Evolutionary conservation across 345 rosid species (phyloP).

Genomic region (Durio zibethinus): DNA sequence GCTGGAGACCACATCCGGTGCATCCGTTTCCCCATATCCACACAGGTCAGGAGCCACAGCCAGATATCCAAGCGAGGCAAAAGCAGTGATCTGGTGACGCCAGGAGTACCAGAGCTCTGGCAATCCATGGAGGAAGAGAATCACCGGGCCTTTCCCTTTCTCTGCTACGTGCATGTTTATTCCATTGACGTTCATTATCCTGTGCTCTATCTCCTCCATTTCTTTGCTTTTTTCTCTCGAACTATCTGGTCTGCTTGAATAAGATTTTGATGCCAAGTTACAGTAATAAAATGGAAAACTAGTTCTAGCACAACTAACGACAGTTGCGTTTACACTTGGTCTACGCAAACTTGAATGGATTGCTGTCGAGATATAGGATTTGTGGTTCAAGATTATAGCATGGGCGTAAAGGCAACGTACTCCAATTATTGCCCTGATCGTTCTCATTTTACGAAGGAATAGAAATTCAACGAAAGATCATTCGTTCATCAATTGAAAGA

Average conservation of each 20-base stretch:
- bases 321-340: background rate
- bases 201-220: slow-evolving; percentile 57
- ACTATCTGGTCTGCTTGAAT: background rate
- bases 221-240: background rate
- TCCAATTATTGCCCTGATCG: background rate
- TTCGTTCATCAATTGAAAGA: too few relatives aligned
- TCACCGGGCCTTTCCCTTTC: slow-evolving; percentile 51
- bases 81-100: slow-evolving; percentile 71
- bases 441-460: too few relatives aligned
- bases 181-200: slow-evolving; percentile 51
- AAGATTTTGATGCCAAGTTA: background rate
- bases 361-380: background rate
- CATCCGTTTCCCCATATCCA: slow-evolving; percentile 76
- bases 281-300: background rate
- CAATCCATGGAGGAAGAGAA: slow-evolving; percentile 78
- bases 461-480: too few relatives aligned
- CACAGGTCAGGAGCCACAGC: slow-evolving; percentile 85
- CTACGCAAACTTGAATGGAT: background rate
- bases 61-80: slow-evolving; percentile 65
- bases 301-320: background rate
- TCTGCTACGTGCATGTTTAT: slow-evolving; percentile 74
- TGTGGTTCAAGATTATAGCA: background rate
- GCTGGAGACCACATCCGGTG: slow-evolving; percentile 38
- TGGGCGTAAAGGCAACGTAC: background rate
- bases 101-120: slow-evolving; percentile 86